phyloP scores from a whole-genome alignment of 1,284 basidiomycete species.

The Leccinum holopus region DNA sequence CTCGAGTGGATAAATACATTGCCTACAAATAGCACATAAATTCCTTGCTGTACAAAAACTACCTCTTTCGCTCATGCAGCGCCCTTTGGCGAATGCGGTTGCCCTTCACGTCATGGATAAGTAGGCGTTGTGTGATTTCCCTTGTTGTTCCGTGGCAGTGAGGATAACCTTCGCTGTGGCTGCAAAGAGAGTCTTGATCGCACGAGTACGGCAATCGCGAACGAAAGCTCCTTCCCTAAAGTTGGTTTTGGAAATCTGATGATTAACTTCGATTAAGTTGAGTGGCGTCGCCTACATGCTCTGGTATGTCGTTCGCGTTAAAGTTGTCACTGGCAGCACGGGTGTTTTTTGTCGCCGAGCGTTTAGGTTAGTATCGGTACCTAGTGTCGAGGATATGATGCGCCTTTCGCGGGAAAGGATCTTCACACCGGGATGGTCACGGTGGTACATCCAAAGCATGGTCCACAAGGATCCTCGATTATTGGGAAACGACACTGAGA shows the following conservation, averaged over 20 bases:
- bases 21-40: slow-evolving; percentile 6
- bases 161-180: slow-evolving; percentile 10
- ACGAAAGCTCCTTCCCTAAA: not conserved
- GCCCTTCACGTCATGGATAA: slow-evolving; percentile 28
- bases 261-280: not conserved
- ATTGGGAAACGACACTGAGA: slow-evolving; percentile 2
- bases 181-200: not conserved
- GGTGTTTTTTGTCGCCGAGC: slow-evolving; percentile 16
- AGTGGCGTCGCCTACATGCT: not conserved
- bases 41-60: slow-evolving; percentile 7
- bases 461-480: slow-evolving; percentile 2
- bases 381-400: not conserved
- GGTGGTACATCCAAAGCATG: not conserved
- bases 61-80: slow-evolving; percentile 4
- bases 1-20: not conserved
- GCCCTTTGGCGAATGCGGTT: not conserved
- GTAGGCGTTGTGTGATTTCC: slow-evolving; percentile 26
- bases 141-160: slow-evolving; percentile 13
- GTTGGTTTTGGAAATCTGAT: not conserved
- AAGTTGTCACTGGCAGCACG: not conserved
- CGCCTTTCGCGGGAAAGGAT: slow-evolving; percentile 2
- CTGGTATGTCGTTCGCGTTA: not conserved
- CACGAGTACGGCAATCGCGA: not conserved
- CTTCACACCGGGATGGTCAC: not conserved
- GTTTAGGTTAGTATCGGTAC: not conserved